These are phyloP conservation scores for Phtheirospermum japonicum DNA, from an alignment of 257 asterid genomes.

Conservation along the genomic window DNA sequence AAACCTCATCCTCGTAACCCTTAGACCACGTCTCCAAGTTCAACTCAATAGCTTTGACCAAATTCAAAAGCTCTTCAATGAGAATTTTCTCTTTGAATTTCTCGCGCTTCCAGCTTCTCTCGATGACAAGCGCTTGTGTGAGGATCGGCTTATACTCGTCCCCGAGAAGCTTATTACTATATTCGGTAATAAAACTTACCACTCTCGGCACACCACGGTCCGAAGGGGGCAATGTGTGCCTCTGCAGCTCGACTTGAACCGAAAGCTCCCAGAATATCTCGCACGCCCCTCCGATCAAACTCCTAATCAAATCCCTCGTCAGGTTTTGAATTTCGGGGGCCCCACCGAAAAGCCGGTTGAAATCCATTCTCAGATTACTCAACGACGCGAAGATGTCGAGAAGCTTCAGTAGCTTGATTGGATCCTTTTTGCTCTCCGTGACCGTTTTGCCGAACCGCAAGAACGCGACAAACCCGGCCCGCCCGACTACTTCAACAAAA, in stretches of 20 bases:
- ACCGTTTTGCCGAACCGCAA: constrained; percentile 79
- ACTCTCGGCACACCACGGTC: constrained; percentile 84
- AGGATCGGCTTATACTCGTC: constrained; percentile 73
- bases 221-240: constrained; percentile 70
- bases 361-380: constrained; percentile 79
- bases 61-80: constrained; percentile 49
- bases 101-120: constrained; percentile 84
- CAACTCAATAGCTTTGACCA: constrained; percentile 60
- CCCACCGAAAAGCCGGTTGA: constrained; percentile 84
- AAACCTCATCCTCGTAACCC: constrained; percentile 48
- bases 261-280: constrained; percentile 91
- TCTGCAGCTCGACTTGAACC: constrained; percentile 83
- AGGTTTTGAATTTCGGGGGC: constrained; percentile 76
- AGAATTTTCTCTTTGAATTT: constrained; percentile 69
- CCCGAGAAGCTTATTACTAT: constrained; percentile 82
- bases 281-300: constrained; percentile 75
- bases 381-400: constrained; percentile 78
- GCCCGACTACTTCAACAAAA: constrained; percentile 77
- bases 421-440: constrained; percentile 90
- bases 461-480: constrained; percentile 83
- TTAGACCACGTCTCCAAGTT: constrained; percentile 85
- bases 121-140: constrained; percentile 74
- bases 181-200: constrained; percentile 71
- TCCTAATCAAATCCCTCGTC: constrained; percentile 76
- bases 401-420: constrained; percentile 70